Evolutionary conservation across 495 filamentous ascomycete species (phyloP).

Genomic region (Xylaria cubensis): DNA sequence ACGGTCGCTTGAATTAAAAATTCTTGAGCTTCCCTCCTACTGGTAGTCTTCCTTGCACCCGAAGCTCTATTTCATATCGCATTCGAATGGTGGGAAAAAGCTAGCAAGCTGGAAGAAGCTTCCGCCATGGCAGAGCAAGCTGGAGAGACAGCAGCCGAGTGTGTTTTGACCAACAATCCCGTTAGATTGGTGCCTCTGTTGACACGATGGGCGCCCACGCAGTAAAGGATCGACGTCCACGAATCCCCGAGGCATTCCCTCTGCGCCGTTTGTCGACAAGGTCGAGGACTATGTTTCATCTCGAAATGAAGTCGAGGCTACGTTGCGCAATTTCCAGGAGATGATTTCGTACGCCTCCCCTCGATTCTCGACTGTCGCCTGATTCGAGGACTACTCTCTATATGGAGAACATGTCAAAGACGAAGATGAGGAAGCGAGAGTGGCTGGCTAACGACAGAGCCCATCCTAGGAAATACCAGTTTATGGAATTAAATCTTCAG

Average conservation of each 20-base stretch:
- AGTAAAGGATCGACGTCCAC: constrained; percentile 65
- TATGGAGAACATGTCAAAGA: not conserved
- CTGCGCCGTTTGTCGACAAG: constrained; percentile 94
- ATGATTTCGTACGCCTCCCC: constrained; percentile 84
- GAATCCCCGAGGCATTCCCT: constrained; percentile 93
- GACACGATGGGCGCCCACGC: constrained; percentile 15
- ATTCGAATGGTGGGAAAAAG: not conserved
- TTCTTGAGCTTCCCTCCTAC: constrained; percentile 1
- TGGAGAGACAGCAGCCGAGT: constrained; percentile 24
- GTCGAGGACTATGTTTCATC: constrained; percentile 93
- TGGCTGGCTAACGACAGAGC: constrained; percentile 21
- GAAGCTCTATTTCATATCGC: not conserved
- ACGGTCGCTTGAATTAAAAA: not conserved
- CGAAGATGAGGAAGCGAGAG: not conserved
- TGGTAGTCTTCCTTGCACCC: not conserved
- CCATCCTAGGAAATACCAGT: constrained; percentile 85
- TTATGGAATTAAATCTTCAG: constrained; percentile 96
- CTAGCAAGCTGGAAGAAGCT: not conserved
- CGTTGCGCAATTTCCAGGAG: constrained; percentile 93
- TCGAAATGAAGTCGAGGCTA: constrained; percentile 85
- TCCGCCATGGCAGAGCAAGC: constrained; percentile 25
- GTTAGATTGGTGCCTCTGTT: constrained; percentile 7
- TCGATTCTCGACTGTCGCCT: constrained; percentile 4
- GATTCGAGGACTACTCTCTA: not conserved
- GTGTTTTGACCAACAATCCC: constrained; percentile 5